Conservation (phyloP, 495 filamentous ascomycete species). For the Immersiella caudata region DNA sequence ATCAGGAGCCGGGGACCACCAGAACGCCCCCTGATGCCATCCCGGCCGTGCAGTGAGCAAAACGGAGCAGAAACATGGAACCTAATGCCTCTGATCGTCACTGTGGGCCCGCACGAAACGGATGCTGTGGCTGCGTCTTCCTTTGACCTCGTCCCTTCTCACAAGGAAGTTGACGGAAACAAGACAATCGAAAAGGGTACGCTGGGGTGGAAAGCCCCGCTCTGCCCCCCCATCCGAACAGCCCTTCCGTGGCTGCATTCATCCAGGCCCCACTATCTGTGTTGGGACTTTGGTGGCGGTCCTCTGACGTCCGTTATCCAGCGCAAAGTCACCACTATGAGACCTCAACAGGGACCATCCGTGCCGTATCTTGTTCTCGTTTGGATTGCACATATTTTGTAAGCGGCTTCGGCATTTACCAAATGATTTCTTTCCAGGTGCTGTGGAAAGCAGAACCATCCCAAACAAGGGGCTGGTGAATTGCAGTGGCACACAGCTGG, state of each 20-base stretch:
- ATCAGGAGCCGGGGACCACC: not conserved
- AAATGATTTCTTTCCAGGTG: too few relatives aligned
- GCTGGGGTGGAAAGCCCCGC: not conserved
- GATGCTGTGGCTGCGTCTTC: conserved; percentile 5
- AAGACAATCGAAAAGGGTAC: too few relatives aligned
- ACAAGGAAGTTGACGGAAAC: not conserved
- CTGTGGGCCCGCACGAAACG: not conserved
- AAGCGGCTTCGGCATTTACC: too few relatives aligned
- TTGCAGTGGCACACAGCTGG: too few relatives aligned
- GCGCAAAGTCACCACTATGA: not conserved
- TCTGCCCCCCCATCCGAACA: not conserved
- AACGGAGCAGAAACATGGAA: not conserved
- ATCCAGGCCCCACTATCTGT: not conserved
- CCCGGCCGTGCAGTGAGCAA: not conserved
- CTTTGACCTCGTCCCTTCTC: not conserved
- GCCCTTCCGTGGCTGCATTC: conserved; percentile 4
- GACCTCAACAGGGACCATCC: not conserved
- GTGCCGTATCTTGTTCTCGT: too few relatives aligned
- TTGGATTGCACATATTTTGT: too few relatives aligned
- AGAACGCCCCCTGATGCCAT: not conserved
- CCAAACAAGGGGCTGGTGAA: too few relatives aligned
- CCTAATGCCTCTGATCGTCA: conserved; percentile 3
- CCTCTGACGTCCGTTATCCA: not conserved
- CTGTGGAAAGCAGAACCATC: too few relatives aligned
- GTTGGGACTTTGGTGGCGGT: not conserved